Evolutionary conservation across 805 yeast species (phyloP).

Genomic region (Yamadazyma takamatsuzukensis): DNA sequence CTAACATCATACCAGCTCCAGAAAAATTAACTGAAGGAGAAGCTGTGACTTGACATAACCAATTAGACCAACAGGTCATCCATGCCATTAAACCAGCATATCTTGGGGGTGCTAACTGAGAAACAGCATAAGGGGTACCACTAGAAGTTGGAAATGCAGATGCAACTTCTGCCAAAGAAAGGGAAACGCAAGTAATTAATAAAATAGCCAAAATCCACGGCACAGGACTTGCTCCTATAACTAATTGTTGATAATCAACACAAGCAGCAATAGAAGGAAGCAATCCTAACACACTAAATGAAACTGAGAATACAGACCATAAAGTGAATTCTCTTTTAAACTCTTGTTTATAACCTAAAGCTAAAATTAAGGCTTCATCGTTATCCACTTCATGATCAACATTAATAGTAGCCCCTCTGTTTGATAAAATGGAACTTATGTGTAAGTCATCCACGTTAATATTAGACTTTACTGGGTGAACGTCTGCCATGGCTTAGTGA

Average conservation of each 20-base stretch:
- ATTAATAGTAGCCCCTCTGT: constrained; percentile 31
- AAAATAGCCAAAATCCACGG: constrained; percentile 56
- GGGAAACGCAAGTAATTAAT: constrained; percentile 54
- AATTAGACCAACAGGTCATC: constrained; percentile 62
- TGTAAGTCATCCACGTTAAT: constrained; percentile 34
- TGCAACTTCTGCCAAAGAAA: constrained; percentile 60
- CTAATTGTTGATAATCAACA: constrained; percentile 53
- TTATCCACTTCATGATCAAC: constrained; percentile 45
- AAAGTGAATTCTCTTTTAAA: constrained; percentile 55
- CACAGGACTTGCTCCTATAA: constrained; percentile 59
- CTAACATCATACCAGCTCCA: constrained; percentile 54
- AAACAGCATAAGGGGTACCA: constrained; percentile 66
- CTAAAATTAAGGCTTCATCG: constrained; percentile 52
- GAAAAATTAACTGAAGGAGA: constrained; percentile 58
- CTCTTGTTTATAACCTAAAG: constrained; percentile 62
- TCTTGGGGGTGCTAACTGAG: constrained; percentile 55
- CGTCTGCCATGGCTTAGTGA: no score
- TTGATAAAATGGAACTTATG: constrained; percentile 34
- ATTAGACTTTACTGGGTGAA: constrained; percentile 19
- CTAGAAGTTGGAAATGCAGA: constrained; percentile 64
- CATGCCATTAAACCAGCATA: constrained; percentile 52
- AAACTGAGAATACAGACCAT: constrained; percentile 55
- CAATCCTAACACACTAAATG: constrained; percentile 62
- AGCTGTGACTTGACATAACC: constrained; percentile 60
- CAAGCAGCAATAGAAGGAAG: constrained; percentile 63